These are phyloP conservation scores for Heliocybe sulcata DNA, from an alignment of 1,284 basidiomycete genomes.

Conservation along the genomic window DNA sequence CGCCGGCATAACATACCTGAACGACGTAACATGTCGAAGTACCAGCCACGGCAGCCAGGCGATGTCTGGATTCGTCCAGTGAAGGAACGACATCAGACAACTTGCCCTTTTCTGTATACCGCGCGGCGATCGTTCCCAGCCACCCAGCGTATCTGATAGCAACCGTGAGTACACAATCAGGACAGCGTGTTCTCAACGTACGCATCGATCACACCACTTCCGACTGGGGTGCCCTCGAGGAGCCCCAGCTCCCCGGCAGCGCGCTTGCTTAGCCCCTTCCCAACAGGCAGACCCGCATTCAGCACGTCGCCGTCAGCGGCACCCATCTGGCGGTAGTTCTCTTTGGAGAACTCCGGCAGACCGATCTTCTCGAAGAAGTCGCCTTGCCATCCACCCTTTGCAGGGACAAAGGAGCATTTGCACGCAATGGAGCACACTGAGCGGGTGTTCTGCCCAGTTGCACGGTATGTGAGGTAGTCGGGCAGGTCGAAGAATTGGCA, in stretches of 20 bases:
- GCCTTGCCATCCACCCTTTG: slow-evolving; percentile 78
- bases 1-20: slow-evolving; percentile 39
- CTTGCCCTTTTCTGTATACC: slow-evolving; percentile 51
- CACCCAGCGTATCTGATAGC: slow-evolving; percentile 91
- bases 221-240: slow-evolving; percentile 85
- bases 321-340: slow-evolving; percentile 76
- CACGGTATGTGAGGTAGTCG: slow-evolving; percentile 92
- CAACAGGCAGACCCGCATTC: slow-evolving; percentile 91
- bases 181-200: slow-evolving; percentile 29
- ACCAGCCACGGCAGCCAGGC: slow-evolving; percentile 91
- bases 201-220: slow-evolving; percentile 94
- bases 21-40: slow-evolving; percentile 96
- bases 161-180: neutral
- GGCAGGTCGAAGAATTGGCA: slow-evolving; percentile 97
- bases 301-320: slow-evolving; percentile 55
- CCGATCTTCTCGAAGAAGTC: slow-evolving; percentile 86
- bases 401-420: slow-evolving; percentile 95
- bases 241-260: slow-evolving; percentile 87
- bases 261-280: slow-evolving; percentile 69
- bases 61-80: slow-evolving; percentile 70
- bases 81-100: slow-evolving; percentile 43
- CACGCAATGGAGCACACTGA: slow-evolving; percentile 94
- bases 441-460: slow-evolving; percentile 74
- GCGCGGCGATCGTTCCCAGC: slow-evolving; percentile 92
- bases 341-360: slow-evolving; percentile 57